These are phyloP conservation scores for Metschnikowia cerradonensis DNA, from an alignment of 805 yeast genomes.

Conservation along the genomic window DNA sequence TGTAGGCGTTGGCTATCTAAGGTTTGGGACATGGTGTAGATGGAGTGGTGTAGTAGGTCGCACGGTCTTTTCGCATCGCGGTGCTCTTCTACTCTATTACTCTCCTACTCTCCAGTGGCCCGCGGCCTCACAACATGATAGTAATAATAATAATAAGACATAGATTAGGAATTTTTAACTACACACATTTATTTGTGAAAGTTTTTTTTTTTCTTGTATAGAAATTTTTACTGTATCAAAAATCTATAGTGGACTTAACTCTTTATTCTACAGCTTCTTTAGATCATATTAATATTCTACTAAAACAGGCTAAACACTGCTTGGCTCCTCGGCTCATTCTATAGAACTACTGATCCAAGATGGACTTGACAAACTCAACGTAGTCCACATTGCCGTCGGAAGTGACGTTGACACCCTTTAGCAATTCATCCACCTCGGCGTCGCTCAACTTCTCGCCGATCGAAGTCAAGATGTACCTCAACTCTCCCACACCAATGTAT, in stretches of 20 bases:
- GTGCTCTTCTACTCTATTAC: not conserved
- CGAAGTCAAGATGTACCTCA: conserved; percentile 89
- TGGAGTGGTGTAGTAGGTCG: not conserved
- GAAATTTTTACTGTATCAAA: too few species aligned
- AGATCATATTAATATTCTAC: not conserved
- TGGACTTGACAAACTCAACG: conserved; percentile 89
- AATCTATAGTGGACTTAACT: too few species aligned
- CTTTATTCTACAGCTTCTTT: too few species aligned
- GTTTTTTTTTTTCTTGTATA: too few species aligned
- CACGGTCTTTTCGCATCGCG: not conserved
- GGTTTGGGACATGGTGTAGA: not conserved
- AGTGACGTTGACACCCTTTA: conserved; percentile 92
- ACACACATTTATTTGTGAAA: too few species aligned
- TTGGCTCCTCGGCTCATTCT: not conserved
- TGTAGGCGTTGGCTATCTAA: conserved; percentile 42
- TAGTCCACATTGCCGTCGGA: conserved; percentile 94
- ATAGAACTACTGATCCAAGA: conserved; percentile 67
- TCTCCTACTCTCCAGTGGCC: too few species aligned
- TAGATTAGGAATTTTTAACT: too few species aligned
- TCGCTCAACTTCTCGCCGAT: conserved; percentile 92
- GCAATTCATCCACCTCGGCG: conserved; percentile 89
- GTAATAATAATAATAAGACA: not conserved
- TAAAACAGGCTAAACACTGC: not conserved
- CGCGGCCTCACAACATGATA: not conserved
- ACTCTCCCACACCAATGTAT: conserved; percentile 93